Percentiles rank a stretch among this genome's conserved stretches.
Evolutionary conservation across 768 basidiomycete species (phyloP).

Genomic region (Pluteus cervinus): DNA sequence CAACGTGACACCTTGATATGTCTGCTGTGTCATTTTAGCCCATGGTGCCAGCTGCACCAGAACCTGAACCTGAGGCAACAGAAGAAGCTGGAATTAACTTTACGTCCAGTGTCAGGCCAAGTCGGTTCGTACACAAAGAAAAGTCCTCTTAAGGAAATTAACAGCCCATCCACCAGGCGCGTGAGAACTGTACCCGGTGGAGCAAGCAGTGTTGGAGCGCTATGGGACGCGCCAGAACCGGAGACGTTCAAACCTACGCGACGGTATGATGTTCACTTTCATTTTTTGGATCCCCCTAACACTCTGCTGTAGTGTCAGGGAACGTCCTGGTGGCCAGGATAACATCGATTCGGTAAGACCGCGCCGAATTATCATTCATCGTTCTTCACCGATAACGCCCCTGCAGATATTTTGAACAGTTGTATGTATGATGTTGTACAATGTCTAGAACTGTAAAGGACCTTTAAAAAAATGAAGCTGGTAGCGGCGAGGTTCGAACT

Average conservation of each 20-base stretch:
- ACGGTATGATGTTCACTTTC: conserved; percentile 33
- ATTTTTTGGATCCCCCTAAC: conserved; percentile 8
- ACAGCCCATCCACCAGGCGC: conserved; percentile 29
- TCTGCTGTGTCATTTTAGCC: too few relatives aligned
- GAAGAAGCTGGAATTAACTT: conserved; percentile 29
- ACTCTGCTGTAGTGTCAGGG: conserved; percentile 43
- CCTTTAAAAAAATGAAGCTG: conserved; percentile 26
- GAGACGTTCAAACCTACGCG: conserved; percentile 65
- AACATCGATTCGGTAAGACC: conserved; percentile 39
- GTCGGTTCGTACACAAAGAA: too few relatives aligned
- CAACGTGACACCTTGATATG: too few relatives aligned
- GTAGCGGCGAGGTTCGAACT: conserved; percentile 90
- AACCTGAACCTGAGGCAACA: conserved; percentile 17
- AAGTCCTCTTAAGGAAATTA: too few relatives aligned
- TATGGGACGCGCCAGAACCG: conserved; percentile 41
- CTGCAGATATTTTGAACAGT: neutral
- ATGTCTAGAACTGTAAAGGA: neutral
- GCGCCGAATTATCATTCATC: conserved; percentile 5
- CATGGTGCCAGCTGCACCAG: too few relatives aligned
- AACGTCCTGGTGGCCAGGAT: conserved; percentile 64
- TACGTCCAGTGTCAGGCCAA: conserved; percentile 36
- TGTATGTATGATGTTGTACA: conserved; percentile 2
- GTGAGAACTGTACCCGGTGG: conserved; percentile 42
- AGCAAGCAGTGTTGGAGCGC: conserved; percentile 32
- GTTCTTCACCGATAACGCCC: conserved; percentile 1